Evolutionary conservation across 345 rosid genomes (phyloP).

Genomic region (Salix viminalis): DNA sequence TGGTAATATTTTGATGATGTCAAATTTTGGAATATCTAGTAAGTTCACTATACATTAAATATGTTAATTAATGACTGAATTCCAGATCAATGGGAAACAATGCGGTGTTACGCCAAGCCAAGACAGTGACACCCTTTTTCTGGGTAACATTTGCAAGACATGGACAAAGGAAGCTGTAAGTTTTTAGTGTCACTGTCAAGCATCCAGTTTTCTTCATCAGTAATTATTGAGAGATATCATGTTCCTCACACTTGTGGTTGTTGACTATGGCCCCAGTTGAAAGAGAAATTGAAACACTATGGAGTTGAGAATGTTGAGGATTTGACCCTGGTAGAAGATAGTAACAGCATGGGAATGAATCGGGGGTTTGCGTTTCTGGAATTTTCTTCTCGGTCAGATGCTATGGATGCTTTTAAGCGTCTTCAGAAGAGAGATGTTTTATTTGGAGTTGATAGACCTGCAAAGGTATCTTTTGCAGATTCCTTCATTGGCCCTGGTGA

Average conservation of each 20-base stretch:
- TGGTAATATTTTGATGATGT: slow-evolving; percentile 57
- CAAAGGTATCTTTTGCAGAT: slow-evolving; percentile 95
- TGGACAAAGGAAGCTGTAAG: slow-evolving; percentile 97
- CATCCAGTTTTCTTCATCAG: slow-evolving; percentile 9
- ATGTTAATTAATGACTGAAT: slow-evolving; percentile 35
- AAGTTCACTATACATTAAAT: slow-evolving; percentile 27
- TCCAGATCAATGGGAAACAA: slow-evolving; percentile 94
- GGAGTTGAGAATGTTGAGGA: slow-evolving; percentile 89
- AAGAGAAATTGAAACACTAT: slow-evolving; percentile 91
- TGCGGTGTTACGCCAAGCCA: slow-evolving; percentile 96
- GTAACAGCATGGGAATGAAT: slow-evolving; percentile 77
- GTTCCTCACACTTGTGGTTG: slow-evolving; percentile 16
- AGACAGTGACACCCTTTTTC: slow-evolving; percentile 91
- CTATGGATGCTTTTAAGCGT: slow-evolving; percentile 89
- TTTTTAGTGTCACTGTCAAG: slow-evolving; percentile 26
- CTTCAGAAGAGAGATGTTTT: slow-evolving; percentile 86
- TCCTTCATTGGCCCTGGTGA: slow-evolving; percentile 91
- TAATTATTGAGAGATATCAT: slow-evolving; percentile 8
- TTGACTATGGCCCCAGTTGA: slow-evolving; percentile 65
- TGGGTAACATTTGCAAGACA: slow-evolving; percentile 93
- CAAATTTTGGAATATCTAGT: slow-evolving; percentile 29
- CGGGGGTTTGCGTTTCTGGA: slow-evolving; percentile 98
- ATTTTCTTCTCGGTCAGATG: slow-evolving; percentile 86
- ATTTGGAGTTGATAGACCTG: slow-evolving; percentile 95
- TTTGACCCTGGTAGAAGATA: slow-evolving; percentile 87